These are phyloP conservation scores for Jimgerdemannia flammicorona DNA, from an alignment of 192 early-diverging fungal species.

Conservation along the genomic window DNA sequence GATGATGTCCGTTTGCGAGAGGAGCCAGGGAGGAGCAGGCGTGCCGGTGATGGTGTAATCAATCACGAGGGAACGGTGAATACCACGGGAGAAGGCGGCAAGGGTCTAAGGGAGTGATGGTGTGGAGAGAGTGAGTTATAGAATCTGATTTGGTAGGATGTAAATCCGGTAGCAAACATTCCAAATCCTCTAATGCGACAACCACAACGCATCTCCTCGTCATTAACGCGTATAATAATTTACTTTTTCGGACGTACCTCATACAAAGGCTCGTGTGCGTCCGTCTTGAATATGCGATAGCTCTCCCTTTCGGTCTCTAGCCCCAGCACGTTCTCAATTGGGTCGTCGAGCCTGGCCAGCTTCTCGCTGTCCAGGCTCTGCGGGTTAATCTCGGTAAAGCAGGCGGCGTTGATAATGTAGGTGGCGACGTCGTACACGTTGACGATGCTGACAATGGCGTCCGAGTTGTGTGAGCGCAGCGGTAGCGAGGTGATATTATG, in stretches of 20 bases:
- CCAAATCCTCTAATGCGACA: too few relatives aligned
- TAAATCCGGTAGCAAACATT: too few relatives aligned
- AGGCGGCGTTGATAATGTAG: slow-evolving; percentile 29
- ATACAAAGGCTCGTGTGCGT: slow-evolving; percentile 25
- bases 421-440: slow-evolving; percentile 50
- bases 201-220: too few relatives aligned
- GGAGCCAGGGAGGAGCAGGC: slow-evolving; percentile 32
- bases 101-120: slow-evolving; percentile 20
- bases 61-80: slow-evolving; percentile 56
- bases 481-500: slow-evolving; percentile 52
- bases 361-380: slow-evolving; percentile 20
- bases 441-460: slow-evolving; percentile 45
- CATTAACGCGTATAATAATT: too few relatives aligned
- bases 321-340: slow-evolving; percentile 38
- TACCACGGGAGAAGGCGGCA: slow-evolving; percentile 50
- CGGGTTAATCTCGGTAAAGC: slow-evolving; percentile 4
- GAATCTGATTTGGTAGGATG: too few relatives aligned
- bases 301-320: slow-evolving; percentile 39
- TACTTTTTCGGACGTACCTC: too few relatives aligned
- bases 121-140: neutral
- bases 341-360: slow-evolving; percentile 18
- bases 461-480: slow-evolving; percentile 46
- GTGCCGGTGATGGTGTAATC: slow-evolving; percentile 26
- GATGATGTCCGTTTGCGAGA: slow-evolving; percentile 63
- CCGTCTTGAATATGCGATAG: slow-evolving; percentile 30